Evolutionary conservation across 139 green algal species (phyloP), one percentile per base, ranked within the genome.

Genomic region (Yamagishiella unicocca): DNA sequence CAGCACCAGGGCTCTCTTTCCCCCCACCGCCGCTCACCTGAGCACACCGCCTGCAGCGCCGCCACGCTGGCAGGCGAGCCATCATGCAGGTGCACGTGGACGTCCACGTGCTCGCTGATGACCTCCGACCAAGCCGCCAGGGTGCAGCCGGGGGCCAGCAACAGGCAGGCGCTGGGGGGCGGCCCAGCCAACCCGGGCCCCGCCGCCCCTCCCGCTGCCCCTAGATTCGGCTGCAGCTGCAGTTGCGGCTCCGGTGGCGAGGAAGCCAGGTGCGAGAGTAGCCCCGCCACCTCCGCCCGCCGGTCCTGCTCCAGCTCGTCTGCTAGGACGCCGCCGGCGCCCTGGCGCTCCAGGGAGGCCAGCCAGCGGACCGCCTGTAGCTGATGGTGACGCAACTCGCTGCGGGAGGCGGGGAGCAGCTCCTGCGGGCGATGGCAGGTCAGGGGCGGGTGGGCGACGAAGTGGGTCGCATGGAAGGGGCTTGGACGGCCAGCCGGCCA

Each of bases 341-440:
- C 97, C 75, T 98, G 98, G 55, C 95, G 85, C 84, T 94, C 96
- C 55, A 98, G 93, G 37, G 94, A 96, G 43, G 96, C 94, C 55
- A 98, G 81, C 96, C 96, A 99, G 37, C 91, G 93, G 29, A 99
- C 93, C 22, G 96, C 96, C 73, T 94, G 94, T 71, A 99, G 92
- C 92, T 98, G 96, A 84, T 98, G 97, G 74, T 95, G 90, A 4
- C 96, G 94, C 87, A 97, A 89, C 67, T 95, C 91, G 24, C 93
- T 94, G 29, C 85, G 77, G 21, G 98, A 95, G 29, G 97, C 91
- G 22, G 96, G 96, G 82, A 96, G 88, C 42, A 98, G 89, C 43
- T 94, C 92, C 92, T 97, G 92, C 31, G 53, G 70, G 21, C 0
- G 8, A 25, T 61, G 29, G 25, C 25, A 31, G 43, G 72, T 19